A percentile compares a stretch with the other conserved stretches of the same genome.
phyloP scores from a whole-genome alignment of 495 filamentous ascomycete species.

The Neurospora tetraspora region DNA sequence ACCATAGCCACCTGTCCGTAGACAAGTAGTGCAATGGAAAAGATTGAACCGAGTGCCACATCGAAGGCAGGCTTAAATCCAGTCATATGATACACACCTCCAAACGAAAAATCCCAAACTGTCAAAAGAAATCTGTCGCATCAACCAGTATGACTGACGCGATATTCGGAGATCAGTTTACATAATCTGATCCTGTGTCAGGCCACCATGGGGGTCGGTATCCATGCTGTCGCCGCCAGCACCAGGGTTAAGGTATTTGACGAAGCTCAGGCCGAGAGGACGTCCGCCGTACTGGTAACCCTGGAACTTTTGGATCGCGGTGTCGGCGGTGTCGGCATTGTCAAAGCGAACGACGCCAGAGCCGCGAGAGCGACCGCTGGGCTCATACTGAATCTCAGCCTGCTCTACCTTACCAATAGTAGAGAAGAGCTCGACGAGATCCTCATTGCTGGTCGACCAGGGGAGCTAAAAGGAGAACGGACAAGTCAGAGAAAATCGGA shows the following conservation, averaged over 20 bases:
- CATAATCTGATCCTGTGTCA: slow-evolving; percentile 98
- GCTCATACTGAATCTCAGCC: slow-evolving; percentile 97
- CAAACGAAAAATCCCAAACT: not conserved
- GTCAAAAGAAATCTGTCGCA: not conserved
- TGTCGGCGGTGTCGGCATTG: slow-evolving; percentile 72
- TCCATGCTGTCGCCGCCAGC: slow-evolving; percentile 66
- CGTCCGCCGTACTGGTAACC: slow-evolving; percentile 96
- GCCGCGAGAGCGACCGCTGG: slow-evolving; percentile 87
- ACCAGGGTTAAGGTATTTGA: slow-evolving; percentile 70
- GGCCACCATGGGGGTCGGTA: slow-evolving; percentile 58
- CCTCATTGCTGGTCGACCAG: slow-evolving; percentile 98
- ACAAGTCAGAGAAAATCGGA: slow-evolving; percentile 10
- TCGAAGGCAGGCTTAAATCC: not conserved
- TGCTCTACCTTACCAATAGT: slow-evolving; percentile 97
- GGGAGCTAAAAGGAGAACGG: slow-evolving; percentile 53
- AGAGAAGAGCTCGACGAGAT: slow-evolving; percentile 89
- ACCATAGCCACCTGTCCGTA: not conserved
- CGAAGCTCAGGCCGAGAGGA: slow-evolving; percentile 82
- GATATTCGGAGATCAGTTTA: slow-evolving; percentile 28
- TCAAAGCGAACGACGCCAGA: slow-evolving; percentile 95
- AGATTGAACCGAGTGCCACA: not conserved
- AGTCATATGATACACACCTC: not conserved
- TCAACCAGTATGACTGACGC: not conserved
- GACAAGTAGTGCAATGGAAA: not conserved
- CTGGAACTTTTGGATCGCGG: slow-evolving; percentile 91